These are phyloP conservation scores for Mycosarcoma maydis DNA, from an alignment of 1,284 basidiomycete genomes.

Conservation along the genomic window DNA sequence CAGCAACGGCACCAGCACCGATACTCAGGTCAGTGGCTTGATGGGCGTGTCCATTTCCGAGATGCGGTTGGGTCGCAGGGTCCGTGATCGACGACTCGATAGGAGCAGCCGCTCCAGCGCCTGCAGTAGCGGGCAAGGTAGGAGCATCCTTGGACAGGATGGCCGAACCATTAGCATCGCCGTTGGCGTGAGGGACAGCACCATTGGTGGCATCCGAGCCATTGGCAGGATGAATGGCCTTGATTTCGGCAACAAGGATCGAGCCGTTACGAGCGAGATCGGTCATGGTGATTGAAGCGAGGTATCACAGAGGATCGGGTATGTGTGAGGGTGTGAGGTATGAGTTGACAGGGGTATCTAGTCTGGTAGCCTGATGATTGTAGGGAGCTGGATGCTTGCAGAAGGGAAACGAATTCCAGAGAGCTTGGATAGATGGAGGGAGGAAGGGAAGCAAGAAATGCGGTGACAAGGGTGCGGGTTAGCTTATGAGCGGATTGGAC, in stretches of 20 bases:
- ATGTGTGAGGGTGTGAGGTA: background rate
- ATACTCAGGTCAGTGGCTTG: conserved; percentile 29
- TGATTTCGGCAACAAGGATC: conserved; percentile 49
- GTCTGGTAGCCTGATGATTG: background rate
- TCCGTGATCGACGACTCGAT: conserved; percentile 33
- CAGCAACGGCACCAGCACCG: conserved; percentile 32
- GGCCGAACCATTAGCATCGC: conserved; percentile 13
- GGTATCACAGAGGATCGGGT: conserved; percentile 10
- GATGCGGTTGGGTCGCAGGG: conserved; percentile 12
- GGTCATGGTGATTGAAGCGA: conserved; percentile 24
- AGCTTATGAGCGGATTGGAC: background rate
- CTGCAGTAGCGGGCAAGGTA: conserved; percentile 18
- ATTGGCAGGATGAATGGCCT: conserved; percentile 31
- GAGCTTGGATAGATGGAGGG: background rate
- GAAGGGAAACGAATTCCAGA: background rate
- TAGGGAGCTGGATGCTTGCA: background rate
- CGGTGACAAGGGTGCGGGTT: background rate
- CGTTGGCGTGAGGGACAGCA: conserved; percentile 6
- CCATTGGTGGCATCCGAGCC: conserved; percentile 9
- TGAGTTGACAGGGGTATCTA: conserved; percentile 1
- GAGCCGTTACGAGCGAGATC: conserved; percentile 46
- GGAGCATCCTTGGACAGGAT: background rate
- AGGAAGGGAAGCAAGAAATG: background rate
- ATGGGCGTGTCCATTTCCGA: conserved; percentile 22
- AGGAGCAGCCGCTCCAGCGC: conserved; percentile 28